phyloP scores from a whole-genome alignment of 495 filamentous ascomycete species.

The Tirmania nivea region DNA sequence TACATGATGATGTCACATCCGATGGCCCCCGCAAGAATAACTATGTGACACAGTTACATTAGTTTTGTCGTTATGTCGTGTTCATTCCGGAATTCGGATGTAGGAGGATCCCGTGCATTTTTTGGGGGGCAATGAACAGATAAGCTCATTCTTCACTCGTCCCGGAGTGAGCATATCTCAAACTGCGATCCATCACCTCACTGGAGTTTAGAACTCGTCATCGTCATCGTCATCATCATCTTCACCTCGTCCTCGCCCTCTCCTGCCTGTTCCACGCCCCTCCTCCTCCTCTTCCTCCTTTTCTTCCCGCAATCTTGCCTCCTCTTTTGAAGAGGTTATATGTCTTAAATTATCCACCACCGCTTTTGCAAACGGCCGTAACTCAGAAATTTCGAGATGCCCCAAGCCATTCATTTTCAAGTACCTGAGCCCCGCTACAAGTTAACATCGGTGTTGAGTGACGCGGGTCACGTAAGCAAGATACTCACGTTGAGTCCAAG shows the following conservation, averaged over 20 bases:
- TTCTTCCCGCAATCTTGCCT: conserved; percentile 32
- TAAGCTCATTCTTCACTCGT: too few species aligned
- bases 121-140: too few species aligned
- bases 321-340: conserved; percentile 36
- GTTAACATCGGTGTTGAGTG: too few species aligned
- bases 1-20: too few species aligned
- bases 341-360: conserved; percentile 72
- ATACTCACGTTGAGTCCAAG: conserved; percentile 34
- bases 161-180: too few species aligned
- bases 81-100: too few species aligned
- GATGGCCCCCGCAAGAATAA: too few species aligned
- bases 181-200: too few species aligned
- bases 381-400: conserved; percentile 75
- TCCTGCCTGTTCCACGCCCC: conserved; percentile 11
- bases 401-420: conserved; percentile 56
- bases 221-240: neutral
- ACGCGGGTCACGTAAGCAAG: too few species aligned
- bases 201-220: neutral
- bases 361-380: conserved; percentile 58
- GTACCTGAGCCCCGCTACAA: conserved; percentile 1
- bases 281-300: conserved; percentile 30
- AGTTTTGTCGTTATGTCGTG: too few species aligned
- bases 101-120: too few species aligned
- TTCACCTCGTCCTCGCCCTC: neutral
- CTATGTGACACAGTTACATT: too few species aligned